phyloP scores from a whole-genome alignment of 768 basidiomycete species.

The Cubamyces lactineus region DNA sequence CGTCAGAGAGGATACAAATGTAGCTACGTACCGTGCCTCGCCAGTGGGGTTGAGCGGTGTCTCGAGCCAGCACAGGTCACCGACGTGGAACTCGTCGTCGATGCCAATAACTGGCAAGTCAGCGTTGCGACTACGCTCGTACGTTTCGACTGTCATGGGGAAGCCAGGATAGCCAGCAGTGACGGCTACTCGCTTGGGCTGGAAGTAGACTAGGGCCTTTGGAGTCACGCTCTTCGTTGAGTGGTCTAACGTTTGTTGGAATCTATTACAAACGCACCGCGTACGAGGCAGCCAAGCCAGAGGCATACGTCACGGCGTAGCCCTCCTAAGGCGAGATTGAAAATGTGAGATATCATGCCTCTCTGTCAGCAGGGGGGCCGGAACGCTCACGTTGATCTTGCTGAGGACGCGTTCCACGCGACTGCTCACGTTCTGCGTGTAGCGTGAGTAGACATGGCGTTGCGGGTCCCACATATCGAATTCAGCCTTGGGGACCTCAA shows the following conservation, averaged over 20 bases:
- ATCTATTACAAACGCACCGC: slow-evolving; percentile 49
- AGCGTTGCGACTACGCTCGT: slow-evolving; percentile 47
- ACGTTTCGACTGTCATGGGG: slow-evolving; percentile 66
- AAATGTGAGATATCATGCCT: neutral
- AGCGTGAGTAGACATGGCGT: slow-evolving; percentile 76
- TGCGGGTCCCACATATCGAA: slow-evolving; percentile 52
- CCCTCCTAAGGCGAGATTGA: slow-evolving; percentile 49
- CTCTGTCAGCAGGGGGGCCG: neutral
- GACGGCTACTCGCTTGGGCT: slow-evolving; percentile 81
- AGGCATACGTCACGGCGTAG: slow-evolving; percentile 75
- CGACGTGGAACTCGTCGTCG: slow-evolving; percentile 72
- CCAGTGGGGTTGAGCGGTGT: slow-evolving; percentile 89
- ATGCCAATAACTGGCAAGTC: slow-evolving; percentile 63
- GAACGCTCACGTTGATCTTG: slow-evolving; percentile 55
- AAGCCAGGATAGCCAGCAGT: slow-evolving; percentile 77
- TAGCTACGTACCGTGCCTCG: slow-evolving; percentile 54
- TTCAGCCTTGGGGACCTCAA: slow-evolving; percentile 28
- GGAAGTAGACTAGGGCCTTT: slow-evolving; percentile 67
- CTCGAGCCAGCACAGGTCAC: slow-evolving; percentile 87
- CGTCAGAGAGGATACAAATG: too few relatives aligned
- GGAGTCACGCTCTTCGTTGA: neutral
- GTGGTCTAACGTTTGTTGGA: neutral
- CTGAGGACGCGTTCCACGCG: slow-evolving; percentile 76
- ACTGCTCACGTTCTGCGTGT: slow-evolving; percentile 62
- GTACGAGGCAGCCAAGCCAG: slow-evolving; percentile 75